Percentiles rank a stretch among this genome's conserved stretches.
Conservation (phyloP, 2,329 filamentous ascomycete species). For the Coleophoma crateriformis region DNA sequence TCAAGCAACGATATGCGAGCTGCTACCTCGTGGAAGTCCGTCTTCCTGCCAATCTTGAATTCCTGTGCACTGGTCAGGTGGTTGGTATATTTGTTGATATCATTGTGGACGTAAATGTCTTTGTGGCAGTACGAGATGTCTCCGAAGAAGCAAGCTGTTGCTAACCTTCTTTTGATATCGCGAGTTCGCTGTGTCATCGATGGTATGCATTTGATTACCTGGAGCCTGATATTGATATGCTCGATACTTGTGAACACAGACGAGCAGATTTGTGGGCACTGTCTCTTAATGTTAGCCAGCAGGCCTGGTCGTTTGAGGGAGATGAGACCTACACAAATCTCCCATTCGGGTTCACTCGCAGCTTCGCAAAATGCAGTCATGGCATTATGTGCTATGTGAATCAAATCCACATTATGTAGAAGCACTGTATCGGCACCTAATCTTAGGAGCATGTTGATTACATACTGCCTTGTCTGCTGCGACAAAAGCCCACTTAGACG, state of each 20-base stretch:
- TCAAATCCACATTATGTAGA: slow-evolving; percentile 35
- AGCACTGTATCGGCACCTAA: slow-evolving; percentile 50
- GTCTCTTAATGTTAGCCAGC: background rate
- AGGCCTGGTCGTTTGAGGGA: background rate
- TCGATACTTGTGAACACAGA: slow-evolving; percentile 41
- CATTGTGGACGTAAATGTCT: slow-evolving; percentile 31
- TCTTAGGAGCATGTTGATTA: slow-evolving; percentile 43
- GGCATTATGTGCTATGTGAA: slow-evolving; percentile 34
- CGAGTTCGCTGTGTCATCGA: slow-evolving; percentile 42
- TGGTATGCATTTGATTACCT: slow-evolving; percentile 55
- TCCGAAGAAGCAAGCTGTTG: slow-evolving; percentile 56
- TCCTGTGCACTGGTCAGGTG: slow-evolving; percentile 37
- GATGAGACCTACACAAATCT: slow-evolving; percentile 29
- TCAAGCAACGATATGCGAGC: slow-evolving; percentile 66
- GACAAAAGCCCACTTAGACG: slow-evolving; percentile 20
- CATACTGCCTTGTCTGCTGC: slow-evolving; percentile 23
- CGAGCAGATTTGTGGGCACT: slow-evolving; percentile 46
- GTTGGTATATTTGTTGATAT: slow-evolving; percentile 37
- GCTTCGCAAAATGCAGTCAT: slow-evolving; percentile 37
- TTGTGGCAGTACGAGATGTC: slow-evolving; percentile 36
- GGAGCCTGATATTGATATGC: slow-evolving; percentile 46
- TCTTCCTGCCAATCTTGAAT: slow-evolving; percentile 47
- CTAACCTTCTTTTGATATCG: slow-evolving; percentile 60
- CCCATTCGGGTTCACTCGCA: slow-evolving; percentile 32
- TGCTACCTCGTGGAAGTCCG: slow-evolving; percentile 64